These are phyloP conservation scores for Chlamydomonas urium DNA, from an alignment of 139 green algal species.

Conservation along the genomic window DNA sequence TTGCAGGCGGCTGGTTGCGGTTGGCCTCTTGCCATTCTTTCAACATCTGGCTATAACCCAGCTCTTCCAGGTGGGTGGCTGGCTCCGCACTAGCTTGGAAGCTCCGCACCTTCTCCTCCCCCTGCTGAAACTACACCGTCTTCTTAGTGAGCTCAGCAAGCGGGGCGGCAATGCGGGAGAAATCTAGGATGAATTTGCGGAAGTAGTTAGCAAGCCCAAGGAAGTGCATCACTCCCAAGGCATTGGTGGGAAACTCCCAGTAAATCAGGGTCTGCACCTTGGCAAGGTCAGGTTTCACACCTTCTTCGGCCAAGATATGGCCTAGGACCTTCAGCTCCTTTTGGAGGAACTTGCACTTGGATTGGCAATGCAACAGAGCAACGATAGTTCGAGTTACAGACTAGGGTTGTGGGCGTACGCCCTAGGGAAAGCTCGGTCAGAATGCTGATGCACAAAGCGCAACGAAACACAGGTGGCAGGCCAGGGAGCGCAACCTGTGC, in stretches of 20 bases:
- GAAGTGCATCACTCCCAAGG: background rate
- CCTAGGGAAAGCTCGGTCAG: too few relatives aligned
- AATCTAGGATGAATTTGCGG: background rate
- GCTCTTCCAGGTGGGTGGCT: too few relatives aligned
- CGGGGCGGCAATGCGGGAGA: background rate
- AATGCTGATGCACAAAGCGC: too few relatives aligned
- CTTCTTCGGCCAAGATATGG: background rate
- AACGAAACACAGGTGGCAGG: too few relatives aligned
- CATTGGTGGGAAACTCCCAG: background rate
- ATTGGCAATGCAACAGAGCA: too few relatives aligned
- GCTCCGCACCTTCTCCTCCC: background rate
- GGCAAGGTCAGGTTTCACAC: background rate
- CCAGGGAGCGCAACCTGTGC: too few relatives aligned
- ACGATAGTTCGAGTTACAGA: too few relatives aligned
- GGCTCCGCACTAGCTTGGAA: background rate
- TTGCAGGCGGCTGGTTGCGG: too few relatives aligned
- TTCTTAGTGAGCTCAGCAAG: background rate
- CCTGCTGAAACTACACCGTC: background rate
- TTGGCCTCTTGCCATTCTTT: too few relatives aligned
- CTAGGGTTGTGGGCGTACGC: too few relatives aligned
- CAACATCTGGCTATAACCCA: too few relatives aligned
- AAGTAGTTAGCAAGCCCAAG: conserved; percentile 2
- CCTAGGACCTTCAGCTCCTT: background rate
- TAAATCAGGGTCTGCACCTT: background rate
- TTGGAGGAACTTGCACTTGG: too few relatives aligned